phyloP scores from a whole-genome alignment of 2,329 filamentous ascomycete species.

The Elsinoe fawcettii region DNA sequence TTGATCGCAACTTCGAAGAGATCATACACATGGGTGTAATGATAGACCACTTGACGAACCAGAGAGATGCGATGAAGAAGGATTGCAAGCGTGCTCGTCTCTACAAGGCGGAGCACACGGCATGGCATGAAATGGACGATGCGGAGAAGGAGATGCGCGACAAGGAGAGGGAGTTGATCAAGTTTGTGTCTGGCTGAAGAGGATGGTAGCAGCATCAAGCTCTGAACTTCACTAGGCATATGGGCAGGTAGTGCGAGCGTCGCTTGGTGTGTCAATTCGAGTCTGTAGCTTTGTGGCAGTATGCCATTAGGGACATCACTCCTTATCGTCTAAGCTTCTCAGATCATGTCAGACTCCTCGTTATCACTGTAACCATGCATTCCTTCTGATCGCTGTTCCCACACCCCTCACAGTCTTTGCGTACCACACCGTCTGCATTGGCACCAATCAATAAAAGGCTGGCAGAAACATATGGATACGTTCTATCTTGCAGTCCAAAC shows the following conservation, averaged over 20 bases:
- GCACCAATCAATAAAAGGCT: not conserved
- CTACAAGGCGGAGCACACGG: constrained; percentile 4
- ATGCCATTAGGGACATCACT: too few relatives aligned
- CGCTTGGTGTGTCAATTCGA: too few relatives aligned
- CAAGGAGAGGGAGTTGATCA: constrained; percentile 6
- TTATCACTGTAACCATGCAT: too few relatives aligned
- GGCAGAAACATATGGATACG: not conserved
- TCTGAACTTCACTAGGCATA: not conserved
- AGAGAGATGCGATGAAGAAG: not conserved
- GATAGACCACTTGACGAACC: not conserved
- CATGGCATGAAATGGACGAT: not conserved
- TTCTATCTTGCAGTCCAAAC: not conserved
- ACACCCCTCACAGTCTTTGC: too few relatives aligned
- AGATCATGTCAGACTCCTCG: too few relatives aligned
- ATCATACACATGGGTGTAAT: constrained; percentile 4
- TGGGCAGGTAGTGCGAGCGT: too few relatives aligned
- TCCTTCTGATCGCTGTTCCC: too few relatives aligned
- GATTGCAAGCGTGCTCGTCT: not conserved
- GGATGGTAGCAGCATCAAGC: not conserved
- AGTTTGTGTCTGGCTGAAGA: not conserved
- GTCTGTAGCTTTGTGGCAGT: too few relatives aligned
- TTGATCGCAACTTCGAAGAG: not conserved
- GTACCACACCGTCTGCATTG: too few relatives aligned
- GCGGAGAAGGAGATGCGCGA: not conserved
- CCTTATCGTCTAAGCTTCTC: too few relatives aligned